Base-by-base conservation (phyloP, 148 eudicot genomes). In the Diospyros lotus region DNA sequence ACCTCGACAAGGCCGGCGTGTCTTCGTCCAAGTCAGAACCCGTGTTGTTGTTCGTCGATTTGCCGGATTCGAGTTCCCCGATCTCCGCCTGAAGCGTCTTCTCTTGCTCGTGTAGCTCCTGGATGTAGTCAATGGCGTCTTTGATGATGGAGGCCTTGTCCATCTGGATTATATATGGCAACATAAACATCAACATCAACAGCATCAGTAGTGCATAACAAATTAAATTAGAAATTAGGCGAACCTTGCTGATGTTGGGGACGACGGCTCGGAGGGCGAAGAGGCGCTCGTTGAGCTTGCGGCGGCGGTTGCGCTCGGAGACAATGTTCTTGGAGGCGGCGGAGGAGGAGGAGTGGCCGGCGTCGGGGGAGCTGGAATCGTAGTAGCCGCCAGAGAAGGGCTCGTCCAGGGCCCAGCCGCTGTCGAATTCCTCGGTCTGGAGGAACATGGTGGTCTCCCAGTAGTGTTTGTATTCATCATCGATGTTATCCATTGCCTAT, bases 281-380 rank as follows among this genome's bases (percentile, higher is more conserved):
- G 46, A 93, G 89, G n/a, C 94, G 84, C n/a, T 93, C 94, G 44
- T 93, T 93, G 62, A 93, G 91, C 78, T 89, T 91, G 77, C 83
- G 91, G 52, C 98, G 80, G 60, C 98, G 83, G 54, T 91, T 91
- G 42, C 96, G 77, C 82, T 93, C 98, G 0, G 96, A 91, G 1
- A 84, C 90, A 2, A 93, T 88, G 82, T 91, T 93, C 78, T 93
- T 93, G 0, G 96, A 89, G 0, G 90, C 85, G 43, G 67, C 43
- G 28, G 82, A 64, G 2, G 93, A 87, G 3, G 82, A 64, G 2
- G 93, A 87, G 3, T 83, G 82, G 0, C 69, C 50, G 0, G 94
- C 96, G 40, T 93, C 98, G 1, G 98, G 98, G 0, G 98, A 93
- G 72, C 98, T 93, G 4, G 96, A 93, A 75, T 93, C 95, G 63